Conservation (phyloP, 164 flowering plant species). For the Santalum album region DNA sequence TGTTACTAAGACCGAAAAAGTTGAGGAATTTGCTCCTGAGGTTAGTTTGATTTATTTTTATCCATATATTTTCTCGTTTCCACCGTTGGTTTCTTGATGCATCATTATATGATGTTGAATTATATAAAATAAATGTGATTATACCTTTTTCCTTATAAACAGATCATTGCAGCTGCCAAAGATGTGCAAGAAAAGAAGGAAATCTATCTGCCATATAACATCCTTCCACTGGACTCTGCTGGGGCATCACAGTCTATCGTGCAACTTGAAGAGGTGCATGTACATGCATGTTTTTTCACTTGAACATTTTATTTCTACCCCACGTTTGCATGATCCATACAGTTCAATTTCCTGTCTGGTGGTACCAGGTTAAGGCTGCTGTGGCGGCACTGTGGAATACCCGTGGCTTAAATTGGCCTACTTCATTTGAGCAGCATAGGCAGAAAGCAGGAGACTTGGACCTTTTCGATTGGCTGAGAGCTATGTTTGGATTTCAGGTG, state of each 20-base stretch:
- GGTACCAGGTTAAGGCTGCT: constrained; percentile 77
- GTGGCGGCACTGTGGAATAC: constrained; percentile 80
- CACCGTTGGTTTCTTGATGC: too few relatives aligned
- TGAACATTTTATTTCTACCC: too few relatives aligned
- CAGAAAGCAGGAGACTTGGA: constrained; percentile 80
- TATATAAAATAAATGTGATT: neutral
- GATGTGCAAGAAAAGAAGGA: constrained; percentile 96
- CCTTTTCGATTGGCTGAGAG: constrained; percentile 92
- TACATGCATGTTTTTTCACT: too few relatives aligned
- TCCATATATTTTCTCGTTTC: neutral
- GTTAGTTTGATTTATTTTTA: constrained; percentile 24
- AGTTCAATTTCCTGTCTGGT: constrained; percentile 2
- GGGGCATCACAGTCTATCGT: constrained; percentile 87
- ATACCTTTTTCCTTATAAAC: constrained; percentile 12
- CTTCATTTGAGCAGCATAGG: constrained; percentile 65
- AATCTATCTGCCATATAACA: constrained; percentile 86
- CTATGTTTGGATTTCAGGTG: constrained; percentile 99
- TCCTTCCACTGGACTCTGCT: constrained; percentile 93
- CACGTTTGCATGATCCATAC: too few relatives aligned
- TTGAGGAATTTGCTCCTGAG: constrained; percentile 98
- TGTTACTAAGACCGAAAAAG: constrained; percentile 88
- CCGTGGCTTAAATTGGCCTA: constrained; percentile 80
- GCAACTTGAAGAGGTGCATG: constrained; percentile 88
- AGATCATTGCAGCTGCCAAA: constrained; percentile 94
- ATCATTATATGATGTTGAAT: neutral